These are phyloP conservation scores for Brachypodium distachyon DNA, from an alignment of 202 grass and related monocot species.

Conservation along the genomic window DNA sequence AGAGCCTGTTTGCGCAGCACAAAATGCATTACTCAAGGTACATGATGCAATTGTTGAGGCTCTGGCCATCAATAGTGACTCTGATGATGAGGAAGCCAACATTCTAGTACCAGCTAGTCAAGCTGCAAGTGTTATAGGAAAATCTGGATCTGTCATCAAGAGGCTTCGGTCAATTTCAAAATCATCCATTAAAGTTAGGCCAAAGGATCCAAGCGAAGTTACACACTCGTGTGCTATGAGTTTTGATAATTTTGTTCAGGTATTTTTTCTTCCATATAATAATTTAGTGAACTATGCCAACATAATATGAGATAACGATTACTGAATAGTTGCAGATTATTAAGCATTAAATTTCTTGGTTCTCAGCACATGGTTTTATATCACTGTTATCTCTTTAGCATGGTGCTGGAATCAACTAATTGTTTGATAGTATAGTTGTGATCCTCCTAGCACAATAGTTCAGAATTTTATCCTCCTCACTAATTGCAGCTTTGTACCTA, in stretches of 20 bases:
- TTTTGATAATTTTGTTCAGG: conserved; percentile 93
- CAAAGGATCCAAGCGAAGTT: conserved; percentile 58
- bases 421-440: not conserved
- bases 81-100: conserved; percentile 58
- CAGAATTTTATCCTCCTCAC: not conserved
- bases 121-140: conserved; percentile 81
- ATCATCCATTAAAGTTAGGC: conserved; percentile 73
- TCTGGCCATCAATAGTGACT: conserved; percentile 37
- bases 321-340: not conserved
- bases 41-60: conserved; percentile 84
- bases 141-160: conserved; percentile 79
- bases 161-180: conserved; percentile 47
- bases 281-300: not conserved
- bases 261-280: conserved; percentile 27
- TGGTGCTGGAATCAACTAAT: not conserved
- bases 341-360: conserved; percentile 5
- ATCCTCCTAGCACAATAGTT: not conserved
- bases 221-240: conserved; percentile 84
- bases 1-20: conserved; percentile 65
- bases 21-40: conserved; percentile 83
- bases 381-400: not conserved
- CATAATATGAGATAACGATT: not conserved
- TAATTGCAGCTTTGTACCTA: not conserved
- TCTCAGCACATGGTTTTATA: not conserved
- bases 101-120: conserved; percentile 92